Evolutionary conservation across 116 monocot genomes (phyloP).

Genomic region (Posidonia oceanica): DNA sequence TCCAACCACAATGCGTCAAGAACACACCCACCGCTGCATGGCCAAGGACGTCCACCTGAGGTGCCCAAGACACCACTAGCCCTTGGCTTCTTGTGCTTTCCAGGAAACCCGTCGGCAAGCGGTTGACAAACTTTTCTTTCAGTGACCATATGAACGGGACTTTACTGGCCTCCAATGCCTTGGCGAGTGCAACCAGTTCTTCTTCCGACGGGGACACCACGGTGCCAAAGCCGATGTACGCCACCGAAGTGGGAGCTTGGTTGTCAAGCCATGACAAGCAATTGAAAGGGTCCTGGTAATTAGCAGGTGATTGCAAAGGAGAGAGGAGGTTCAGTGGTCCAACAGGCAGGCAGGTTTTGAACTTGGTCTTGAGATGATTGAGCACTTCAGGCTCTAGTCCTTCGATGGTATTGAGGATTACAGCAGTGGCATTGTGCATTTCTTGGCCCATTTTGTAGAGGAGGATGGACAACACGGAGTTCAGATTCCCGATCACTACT

Average conservation of each 20-base stretch:
- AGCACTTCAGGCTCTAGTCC: slow-evolving; percentile 27
- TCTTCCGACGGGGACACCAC: slow-evolving; percentile 6
- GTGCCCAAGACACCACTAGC: slow-evolving; percentile 39
- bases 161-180: slow-evolving; percentile 31
- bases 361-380: slow-evolving; percentile 12
- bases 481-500: slow-evolving; percentile 29
- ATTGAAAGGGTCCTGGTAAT: not conserved
- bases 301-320: not conserved
- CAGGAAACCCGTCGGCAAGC: slow-evolving; percentile 29
- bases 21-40: slow-evolving; percentile 30
- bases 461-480: slow-evolving; percentile 16
- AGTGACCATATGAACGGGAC: slow-evolving; percentile 57
- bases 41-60: slow-evolving; percentile 27
- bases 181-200: slow-evolving; percentile 38
- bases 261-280: slow-evolving; percentile 53
- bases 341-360: slow-evolving; percentile 19
- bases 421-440: slow-evolving; percentile 21
- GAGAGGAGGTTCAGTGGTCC: slow-evolving; percentile 40
- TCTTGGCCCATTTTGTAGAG: slow-evolving; percentile 22
- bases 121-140: slow-evolving; percentile 7
- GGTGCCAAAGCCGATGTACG: slow-evolving; percentile 46
- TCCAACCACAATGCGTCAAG: slow-evolving; percentile 61
- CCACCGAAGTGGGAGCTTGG: slow-evolving; percentile 21
- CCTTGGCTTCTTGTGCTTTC: slow-evolving; percentile 17
- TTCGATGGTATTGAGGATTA: slow-evolving; percentile 40